A percentile compares a stretch with the other conserved stretches of the same genome.
phyloP scores from a whole-genome alignment of 441 rosid genomes.

The Eutrema salsugineum region DNA sequence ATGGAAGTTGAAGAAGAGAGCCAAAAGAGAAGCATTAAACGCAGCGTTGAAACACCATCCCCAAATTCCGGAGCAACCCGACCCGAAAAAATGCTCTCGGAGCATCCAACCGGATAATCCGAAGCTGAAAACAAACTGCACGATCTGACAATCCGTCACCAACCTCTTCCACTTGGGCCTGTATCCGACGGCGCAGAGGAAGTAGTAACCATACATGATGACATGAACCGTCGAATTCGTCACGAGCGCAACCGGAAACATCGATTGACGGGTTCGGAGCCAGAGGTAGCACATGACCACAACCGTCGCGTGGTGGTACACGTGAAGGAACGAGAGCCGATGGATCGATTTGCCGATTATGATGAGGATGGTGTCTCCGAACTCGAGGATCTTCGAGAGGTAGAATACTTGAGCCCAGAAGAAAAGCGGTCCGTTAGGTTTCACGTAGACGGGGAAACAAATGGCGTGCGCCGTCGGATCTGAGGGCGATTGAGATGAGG shows the following conservation, averaged over 20 bases:
- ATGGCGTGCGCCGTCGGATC: slow-evolving; percentile 18
- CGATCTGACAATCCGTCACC: slow-evolving; percentile 62
- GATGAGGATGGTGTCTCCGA: slow-evolving; percentile 52
- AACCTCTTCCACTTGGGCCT: slow-evolving; percentile 64
- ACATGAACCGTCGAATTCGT: slow-evolving; percentile 61
- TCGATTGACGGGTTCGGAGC: slow-evolving; percentile 45
- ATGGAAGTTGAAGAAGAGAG: slow-evolving; percentile 52
- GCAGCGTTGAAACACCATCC: slow-evolving; percentile 53
- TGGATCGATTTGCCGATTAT: slow-evolving; percentile 38
- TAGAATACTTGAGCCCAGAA: slow-evolving; percentile 70
- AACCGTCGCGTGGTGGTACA: slow-evolving; percentile 66
- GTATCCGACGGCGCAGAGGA: slow-evolving; percentile 44
- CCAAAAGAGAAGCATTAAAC: slow-evolving; percentile 52
- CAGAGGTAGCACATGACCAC: slow-evolving; percentile 60
- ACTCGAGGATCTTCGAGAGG: slow-evolving; percentile 62
- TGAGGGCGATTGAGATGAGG: slow-evolving; percentile 4
- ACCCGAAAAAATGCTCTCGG: slow-evolving; percentile 39
- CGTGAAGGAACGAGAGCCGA: slow-evolving; percentile 67
- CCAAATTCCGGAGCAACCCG: slow-evolving; percentile 61
- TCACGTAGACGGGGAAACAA: slow-evolving; percentile 45
- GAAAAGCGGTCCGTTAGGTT: slow-evolving; percentile 49
- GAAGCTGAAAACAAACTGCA: slow-evolving; percentile 55
- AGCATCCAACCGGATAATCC: slow-evolving; percentile 38
- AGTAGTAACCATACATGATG: slow-evolving; percentile 59
- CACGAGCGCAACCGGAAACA: slow-evolving; percentile 52